phyloP scores from a whole-genome alignment of 495 filamentous ascomycete species.

The Penicillium canariense region DNA sequence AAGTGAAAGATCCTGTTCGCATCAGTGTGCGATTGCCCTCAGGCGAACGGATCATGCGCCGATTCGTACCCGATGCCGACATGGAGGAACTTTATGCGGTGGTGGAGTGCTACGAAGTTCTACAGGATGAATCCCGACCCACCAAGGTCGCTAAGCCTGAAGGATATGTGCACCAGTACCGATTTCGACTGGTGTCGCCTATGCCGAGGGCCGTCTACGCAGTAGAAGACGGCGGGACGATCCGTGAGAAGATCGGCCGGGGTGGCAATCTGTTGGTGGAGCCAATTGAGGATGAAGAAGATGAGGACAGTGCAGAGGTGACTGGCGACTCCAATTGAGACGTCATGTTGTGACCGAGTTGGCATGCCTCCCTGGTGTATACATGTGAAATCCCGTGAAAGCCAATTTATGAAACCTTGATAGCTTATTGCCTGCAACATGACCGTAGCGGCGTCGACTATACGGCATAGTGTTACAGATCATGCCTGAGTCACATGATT shows the following conservation, averaged over 20 bases:
- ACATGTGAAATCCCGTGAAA: not conserved
- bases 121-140: slow-evolving; percentile 34
- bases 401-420: not conserved
- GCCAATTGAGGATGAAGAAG: slow-evolving; percentile 46
- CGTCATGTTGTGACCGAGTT: not conserved
- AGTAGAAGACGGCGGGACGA: slow-evolving; percentile 58
- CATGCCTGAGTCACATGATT: too few relatives aligned
- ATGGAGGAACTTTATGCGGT: slow-evolving; percentile 95
- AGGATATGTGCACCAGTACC: slow-evolving; percentile 73
- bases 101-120: slow-evolving; percentile 82
- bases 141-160: slow-evolving; percentile 51
- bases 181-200: slow-evolving; percentile 75
- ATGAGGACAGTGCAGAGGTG: slow-evolving; percentile 14
- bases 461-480: too few relatives aligned
- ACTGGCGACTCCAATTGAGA: not conserved
- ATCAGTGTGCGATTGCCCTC: slow-evolving; percentile 76
- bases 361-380: not conserved
- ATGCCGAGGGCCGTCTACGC: slow-evolving; percentile 80
- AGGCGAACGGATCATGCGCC: slow-evolving; percentile 70
- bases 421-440: not conserved
- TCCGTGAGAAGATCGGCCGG: slow-evolving; percentile 71
- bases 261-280: slow-evolving; percentile 91
- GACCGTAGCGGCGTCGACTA: not conserved
- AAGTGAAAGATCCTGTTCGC: slow-evolving; percentile 67
- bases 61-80: slow-evolving; percentile 59